These are phyloP conservation scores for Fraxinus paxiana DNA, from an alignment of 305 asterid species.

Conservation along the genomic window DNA sequence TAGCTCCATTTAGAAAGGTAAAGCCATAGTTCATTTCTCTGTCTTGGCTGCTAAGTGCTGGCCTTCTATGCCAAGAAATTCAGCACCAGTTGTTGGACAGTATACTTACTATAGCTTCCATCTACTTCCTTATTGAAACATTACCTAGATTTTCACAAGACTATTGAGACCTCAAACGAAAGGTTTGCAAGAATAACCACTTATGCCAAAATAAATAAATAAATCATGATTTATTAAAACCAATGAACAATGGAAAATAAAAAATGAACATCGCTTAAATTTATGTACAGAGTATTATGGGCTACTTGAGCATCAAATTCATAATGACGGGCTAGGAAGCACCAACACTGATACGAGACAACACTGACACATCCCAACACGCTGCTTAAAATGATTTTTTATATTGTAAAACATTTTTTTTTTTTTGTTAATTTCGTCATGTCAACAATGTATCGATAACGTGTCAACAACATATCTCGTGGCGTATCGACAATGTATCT, in stretches of 20 bases:
- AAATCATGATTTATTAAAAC: not conserved
- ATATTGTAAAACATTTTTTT: no score
- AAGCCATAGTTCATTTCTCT: not conserved
- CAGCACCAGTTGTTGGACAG: slow-evolving; percentile 5
- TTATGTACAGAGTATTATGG: not conserved
- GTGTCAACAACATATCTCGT: not conserved
- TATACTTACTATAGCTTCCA: not conserved
- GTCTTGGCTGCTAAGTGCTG: not conserved
- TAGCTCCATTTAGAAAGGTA: slow-evolving; percentile 11
- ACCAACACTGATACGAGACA: not conserved
- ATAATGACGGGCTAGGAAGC: not conserved
- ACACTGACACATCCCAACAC: not conserved
- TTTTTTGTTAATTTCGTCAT: not conserved
- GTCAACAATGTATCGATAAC: not conserved
- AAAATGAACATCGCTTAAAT: not conserved
- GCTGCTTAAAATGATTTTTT: not conserved
- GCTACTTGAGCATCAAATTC: not conserved
- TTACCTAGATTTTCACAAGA: slow-evolving; percentile 11
- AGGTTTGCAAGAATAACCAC: not conserved
- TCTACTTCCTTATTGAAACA: not conserved
- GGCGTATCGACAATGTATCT: not conserved
- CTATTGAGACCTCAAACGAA: not conserved
- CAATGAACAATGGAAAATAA: not conserved
- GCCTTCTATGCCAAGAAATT: not conserved
- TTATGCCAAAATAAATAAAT: not conserved